Evolutionary conservation across 257 asterid species (phyloP), one percentile per base, ranked within the genome.

Genomic region (Ilex aquifolium): DNA sequence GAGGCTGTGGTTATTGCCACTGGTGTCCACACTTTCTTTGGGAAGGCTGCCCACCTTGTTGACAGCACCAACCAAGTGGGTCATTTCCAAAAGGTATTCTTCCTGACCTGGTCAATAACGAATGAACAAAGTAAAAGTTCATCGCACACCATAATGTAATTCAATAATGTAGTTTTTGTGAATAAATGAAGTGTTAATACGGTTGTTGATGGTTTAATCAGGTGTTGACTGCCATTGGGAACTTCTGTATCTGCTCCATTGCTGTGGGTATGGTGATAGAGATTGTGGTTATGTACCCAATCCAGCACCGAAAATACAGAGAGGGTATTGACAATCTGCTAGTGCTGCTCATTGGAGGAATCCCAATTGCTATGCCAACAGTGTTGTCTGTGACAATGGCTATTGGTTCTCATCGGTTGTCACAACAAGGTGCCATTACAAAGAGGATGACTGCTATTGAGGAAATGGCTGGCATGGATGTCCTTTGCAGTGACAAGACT

Each of bases 391-490:
- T 81, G 57, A 81, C 87, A 15, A 81, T 82, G 87, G 87, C 87
- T 29, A 82, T 82, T 10, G 87, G 87, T 29, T 78, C 87, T 44
- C 87, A 82, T 72, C 65, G 84, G 14, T 66, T 82, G 1, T 79
- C 87, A 0, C 75, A 82, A 21, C 87, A 82, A 55, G 87, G 87
- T 1, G 87, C 87, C 69, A 82, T 82, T 76, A 82, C 87, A 0
- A 82, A 82, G 69, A 78, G 87, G 64, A 82, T 82, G 87, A 82
- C 84, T 2, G 87, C 87, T 44, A 82, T 82, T 15, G 87, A 81
- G 70, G 87, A 81, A 48, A 81, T 81, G 87, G 87, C 87, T 0
- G 87, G 87, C 48, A 78, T 82, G 87, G 87, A 82, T 14, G 80
- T 82, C 31, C 84, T 82, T 21, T 82, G 87, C 75, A 82, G 87